These are phyloP conservation scores for Pleurotus eryngii DNA, from an alignment of 768 basidiomycete genomes.

Conservation along the genomic window DNA sequence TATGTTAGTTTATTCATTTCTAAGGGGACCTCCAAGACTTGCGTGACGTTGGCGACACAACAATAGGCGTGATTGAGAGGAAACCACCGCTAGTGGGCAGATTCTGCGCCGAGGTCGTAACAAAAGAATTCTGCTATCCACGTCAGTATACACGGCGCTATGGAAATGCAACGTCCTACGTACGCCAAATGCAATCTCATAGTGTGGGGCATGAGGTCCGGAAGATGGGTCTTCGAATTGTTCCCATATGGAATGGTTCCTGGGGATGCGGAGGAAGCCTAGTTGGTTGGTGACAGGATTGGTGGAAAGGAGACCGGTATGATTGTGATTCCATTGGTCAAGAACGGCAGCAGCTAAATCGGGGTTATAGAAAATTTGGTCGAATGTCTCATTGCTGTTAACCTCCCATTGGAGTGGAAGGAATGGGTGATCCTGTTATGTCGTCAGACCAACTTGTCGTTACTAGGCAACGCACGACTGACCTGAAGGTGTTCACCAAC, in stretches of 20 bases:
- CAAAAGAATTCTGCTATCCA: constrained; percentile 3
- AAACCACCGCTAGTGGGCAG: constrained; percentile 25
- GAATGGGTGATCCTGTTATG: constrained; percentile 20
- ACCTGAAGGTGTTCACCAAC: constrained; percentile 32
- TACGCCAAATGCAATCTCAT: constrained; percentile 31
- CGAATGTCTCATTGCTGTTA: constrained; percentile 14
- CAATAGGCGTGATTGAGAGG: constrained; percentile 21
- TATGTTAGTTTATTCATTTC: not conserved
- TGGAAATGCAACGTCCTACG: not conserved
- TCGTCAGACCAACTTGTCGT: constrained; percentile 10
- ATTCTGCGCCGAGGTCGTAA: not conserved
- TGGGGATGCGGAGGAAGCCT: constrained; percentile 21
- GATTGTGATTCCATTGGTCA: constrained; percentile 15
- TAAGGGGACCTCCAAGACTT: not conserved
- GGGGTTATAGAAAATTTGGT: constrained; percentile 9
- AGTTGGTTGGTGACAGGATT: constrained; percentile 9
- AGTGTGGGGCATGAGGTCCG: constrained; percentile 32
- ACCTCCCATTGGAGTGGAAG: constrained; percentile 5
- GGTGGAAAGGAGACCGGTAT: constrained; percentile 17
- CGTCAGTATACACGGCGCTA: constrained; percentile 8
- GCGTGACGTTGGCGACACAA: constrained; percentile 35
- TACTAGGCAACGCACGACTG: too few species aligned
- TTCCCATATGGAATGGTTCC: constrained; percentile 24
- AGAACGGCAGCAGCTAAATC: constrained; percentile 10
- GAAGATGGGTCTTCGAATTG: constrained; percentile 29